Percentiles rank a stretch among this genome's conserved stretches.
Evolutionary conservation across 225 moss, liverwort and hornwort genomes (phyloP).

Genomic region (Rhytidiadelphus loreus): DNA sequence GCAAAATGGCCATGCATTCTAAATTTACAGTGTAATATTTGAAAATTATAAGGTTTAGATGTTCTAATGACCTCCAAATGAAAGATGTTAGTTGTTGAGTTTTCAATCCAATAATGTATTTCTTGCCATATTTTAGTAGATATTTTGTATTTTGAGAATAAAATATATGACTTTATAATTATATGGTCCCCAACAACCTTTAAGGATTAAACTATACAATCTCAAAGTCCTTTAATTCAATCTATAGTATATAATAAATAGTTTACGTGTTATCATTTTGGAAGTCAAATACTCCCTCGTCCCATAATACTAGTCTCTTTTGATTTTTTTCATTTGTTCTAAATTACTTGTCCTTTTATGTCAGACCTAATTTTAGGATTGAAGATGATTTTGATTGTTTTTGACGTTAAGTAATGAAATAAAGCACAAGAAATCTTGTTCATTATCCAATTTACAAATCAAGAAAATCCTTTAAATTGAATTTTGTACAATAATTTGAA

Average conservation of each 20-base stretch:
- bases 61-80: neutral
- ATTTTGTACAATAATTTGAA: neutral
- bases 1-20: neutral
- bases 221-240: accelerated
- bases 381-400: neutral
- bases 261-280: neutral
- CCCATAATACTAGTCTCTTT: neutral
- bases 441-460: neutral
- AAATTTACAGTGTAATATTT: neutral
- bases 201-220: neutral
- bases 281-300: neutral
- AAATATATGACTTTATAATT: neutral
- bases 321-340: neutral
- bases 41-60: neutral
- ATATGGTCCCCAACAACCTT: neutral
- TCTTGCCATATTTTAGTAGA: too few relatives aligned
- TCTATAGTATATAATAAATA: neutral
- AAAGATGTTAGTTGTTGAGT: neutral
- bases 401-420: too few relatives aligned
- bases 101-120: neutral
- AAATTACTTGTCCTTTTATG: neutral
- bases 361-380: neutral
- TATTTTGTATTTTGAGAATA: neutral
- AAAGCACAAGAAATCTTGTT: neutral
- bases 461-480: too few relatives aligned